Evolutionary conservation across 352 stramenopile genomes (phyloP).

Genomic region (Globisporangium alternatum): DNA sequence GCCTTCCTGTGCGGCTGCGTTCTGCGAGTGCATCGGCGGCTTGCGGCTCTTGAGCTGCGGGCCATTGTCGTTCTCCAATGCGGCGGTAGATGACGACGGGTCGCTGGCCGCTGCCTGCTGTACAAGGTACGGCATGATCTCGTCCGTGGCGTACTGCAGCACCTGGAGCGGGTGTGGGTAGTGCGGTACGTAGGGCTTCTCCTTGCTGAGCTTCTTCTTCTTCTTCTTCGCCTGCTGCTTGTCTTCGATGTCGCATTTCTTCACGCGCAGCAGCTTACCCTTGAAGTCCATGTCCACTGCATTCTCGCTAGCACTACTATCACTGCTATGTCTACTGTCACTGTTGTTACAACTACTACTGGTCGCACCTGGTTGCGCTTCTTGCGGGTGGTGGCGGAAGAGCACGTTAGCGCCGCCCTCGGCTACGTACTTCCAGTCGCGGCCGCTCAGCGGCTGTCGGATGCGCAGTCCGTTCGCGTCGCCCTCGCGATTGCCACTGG

Average conservation of each 20-base stretch:
- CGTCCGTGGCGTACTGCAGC: slow-evolving; percentile 68
- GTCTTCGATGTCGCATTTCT: slow-evolving; percentile 67
- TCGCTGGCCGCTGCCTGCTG: slow-evolving; percentile 26
- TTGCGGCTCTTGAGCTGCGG: slow-evolving; percentile 1
- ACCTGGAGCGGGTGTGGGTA: slow-evolving; percentile 68
- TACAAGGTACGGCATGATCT: slow-evolving; percentile 68
- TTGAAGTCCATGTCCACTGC: slow-evolving; percentile 38
- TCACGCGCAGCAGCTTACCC: slow-evolving; percentile 78
- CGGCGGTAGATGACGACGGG: not conserved
- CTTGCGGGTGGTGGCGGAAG: slow-evolving; percentile 61
- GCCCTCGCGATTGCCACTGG: not conserved
- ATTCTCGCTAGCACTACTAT: not conserved
- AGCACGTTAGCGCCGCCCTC: slow-evolving; percentile 86
- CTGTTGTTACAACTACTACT: not conserved
- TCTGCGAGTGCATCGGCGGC: not conserved
- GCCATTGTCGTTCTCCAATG: not conserved
- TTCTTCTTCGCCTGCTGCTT: slow-evolving; percentile 25
- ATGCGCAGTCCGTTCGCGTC: slow-evolving; percentile 14
- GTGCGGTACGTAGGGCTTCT: slow-evolving; percentile 48
- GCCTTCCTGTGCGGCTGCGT: not conserved
- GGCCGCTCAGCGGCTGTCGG: slow-evolving; percentile 27
- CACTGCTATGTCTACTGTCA: not conserved
- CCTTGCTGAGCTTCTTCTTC: slow-evolving; percentile 14
- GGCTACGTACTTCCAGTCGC: slow-evolving; percentile 86
- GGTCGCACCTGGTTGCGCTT: not conserved